Percentiles rank a stretch among this genome's conserved stretches.
Evolutionary conservation across 345 rosid species (phyloP).

Genomic region (Eucalyptus fibrosa): DNA sequence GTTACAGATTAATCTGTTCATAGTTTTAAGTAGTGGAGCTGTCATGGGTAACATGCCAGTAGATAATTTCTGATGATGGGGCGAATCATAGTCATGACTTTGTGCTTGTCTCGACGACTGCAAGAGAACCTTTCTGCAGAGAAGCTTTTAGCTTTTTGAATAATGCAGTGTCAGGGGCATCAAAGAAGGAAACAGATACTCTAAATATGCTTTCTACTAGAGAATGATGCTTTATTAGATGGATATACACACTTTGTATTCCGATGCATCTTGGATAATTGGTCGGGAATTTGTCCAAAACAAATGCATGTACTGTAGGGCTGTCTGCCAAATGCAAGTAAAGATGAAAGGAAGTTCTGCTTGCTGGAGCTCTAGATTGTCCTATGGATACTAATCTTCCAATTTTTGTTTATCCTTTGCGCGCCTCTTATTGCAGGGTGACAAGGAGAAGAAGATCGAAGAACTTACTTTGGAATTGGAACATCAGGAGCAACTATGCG

Average conservation of each 20-base stretch:
- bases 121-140: neutral
- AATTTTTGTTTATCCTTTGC: neutral
- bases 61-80: neutral
- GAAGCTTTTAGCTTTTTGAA: neutral
- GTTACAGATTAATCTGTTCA: neutral
- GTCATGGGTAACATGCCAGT: neutral
- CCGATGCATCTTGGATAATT: neutral
- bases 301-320: neutral
- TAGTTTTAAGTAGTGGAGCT: neutral
- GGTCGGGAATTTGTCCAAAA: neutral
- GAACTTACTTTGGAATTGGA: slow-evolving; percentile 42
- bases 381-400: neutral
- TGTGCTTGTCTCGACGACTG: neutral
- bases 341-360: neutral
- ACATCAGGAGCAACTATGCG: slow-evolving; percentile 44
- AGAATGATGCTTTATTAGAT: neutral
- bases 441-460: slow-evolving; percentile 59
- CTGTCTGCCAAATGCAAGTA: neutral
- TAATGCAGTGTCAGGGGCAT: neutral
- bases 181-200: neutral
- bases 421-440: slow-evolving; percentile 25
- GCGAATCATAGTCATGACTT: neutral
- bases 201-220: neutral
- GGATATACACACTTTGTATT: neutral
- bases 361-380: neutral